Evolutionary conservation across 139 green algal genomes (phyloP).

Genomic region (Chlorella sp.): DNA sequence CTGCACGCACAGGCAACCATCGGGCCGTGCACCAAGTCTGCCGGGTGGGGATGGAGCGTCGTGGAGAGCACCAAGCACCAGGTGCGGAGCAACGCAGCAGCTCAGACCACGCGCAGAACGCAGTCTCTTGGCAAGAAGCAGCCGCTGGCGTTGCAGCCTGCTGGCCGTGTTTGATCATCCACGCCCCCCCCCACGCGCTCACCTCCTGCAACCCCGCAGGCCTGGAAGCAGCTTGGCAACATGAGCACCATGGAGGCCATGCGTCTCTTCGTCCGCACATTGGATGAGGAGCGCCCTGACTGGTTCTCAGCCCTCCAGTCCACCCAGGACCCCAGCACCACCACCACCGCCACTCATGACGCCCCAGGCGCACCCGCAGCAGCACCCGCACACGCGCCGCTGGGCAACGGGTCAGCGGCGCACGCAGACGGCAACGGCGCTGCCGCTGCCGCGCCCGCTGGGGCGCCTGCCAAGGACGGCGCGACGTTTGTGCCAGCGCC

Average conservation of each 20-base stretch:
- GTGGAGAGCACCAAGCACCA: background rate
- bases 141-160: background rate
- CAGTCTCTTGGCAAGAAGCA: background rate
- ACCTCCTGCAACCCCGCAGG: conserved; percentile 2
- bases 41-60: background rate
- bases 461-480: too few relatives aligned
- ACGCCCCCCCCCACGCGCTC: background rate
- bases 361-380: too few relatives aligned
- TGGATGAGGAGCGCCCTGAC: conserved; percentile 71
- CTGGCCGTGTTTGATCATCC: background rate
- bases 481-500: too few relatives aligned
- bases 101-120: too few relatives aligned
- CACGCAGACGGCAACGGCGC: too few relatives aligned
- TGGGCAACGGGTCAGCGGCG: too few relatives aligned
- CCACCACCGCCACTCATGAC: too few relatives aligned
- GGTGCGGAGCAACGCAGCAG: too few relatives aligned
- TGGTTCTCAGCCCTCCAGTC: background rate
- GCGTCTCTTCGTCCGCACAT: conserved; percentile 83
- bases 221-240: conserved; percentile 60
- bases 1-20: too few relatives aligned
- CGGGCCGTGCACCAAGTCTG: background rate
- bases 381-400: too few relatives aligned
- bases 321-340: too few relatives aligned
- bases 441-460: too few relatives aligned
- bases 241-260: conserved; percentile 88